Evolutionary conservation across 176 grass and related monocot genomes (phyloP), one percentile per base, ranked within the genome.

Genomic region (Ananas comosus): DNA sequence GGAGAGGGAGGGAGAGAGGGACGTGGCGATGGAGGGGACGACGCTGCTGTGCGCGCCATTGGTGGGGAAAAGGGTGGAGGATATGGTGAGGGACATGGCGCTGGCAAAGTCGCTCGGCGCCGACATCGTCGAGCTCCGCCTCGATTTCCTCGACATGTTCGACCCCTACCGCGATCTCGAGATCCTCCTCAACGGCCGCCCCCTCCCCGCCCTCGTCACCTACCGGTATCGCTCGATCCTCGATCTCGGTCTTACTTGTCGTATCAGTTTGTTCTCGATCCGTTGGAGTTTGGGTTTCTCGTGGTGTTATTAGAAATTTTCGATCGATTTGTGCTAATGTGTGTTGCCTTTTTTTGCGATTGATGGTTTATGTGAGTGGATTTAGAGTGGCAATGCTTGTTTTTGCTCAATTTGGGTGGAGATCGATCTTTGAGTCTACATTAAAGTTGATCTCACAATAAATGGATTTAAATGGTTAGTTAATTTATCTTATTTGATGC

Each of bases 201-300:
- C 87, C 52, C 80, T 99, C 59, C 94, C 89, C 5, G 78, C 74
- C 61, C 82, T 99, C 75, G 94, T 99, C 84, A 99, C 94, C 33
- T 99, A 99, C 89, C 79, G 94, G 94, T 53, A 51, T 52, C 14
- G 9, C 25, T 48, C 14, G n/a, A 10, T 17, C 68, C 49, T 56
- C 17, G 12, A 25, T 53, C 51, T 54, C 51, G 49, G 27, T 16
- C 52, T 17, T 29, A 21, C 47, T 69, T 33, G 29, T 33, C 29
- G 29, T 33, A 33, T 33, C 29, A 33, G 1, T 21, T 69, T n/a
- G 13, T 24, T 69, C 12, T 51, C 6, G 33, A 42, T 42, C 33
- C 33, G 33, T 5, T 42, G 33, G 33, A 42, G 33, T 7, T 42
- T 6, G 33, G 33, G 33, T 42, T 42, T 7, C 4, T 42, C 4